Conservation (phyloP, 306 rosid genomes). For the Vigna trinervia region DNA sequence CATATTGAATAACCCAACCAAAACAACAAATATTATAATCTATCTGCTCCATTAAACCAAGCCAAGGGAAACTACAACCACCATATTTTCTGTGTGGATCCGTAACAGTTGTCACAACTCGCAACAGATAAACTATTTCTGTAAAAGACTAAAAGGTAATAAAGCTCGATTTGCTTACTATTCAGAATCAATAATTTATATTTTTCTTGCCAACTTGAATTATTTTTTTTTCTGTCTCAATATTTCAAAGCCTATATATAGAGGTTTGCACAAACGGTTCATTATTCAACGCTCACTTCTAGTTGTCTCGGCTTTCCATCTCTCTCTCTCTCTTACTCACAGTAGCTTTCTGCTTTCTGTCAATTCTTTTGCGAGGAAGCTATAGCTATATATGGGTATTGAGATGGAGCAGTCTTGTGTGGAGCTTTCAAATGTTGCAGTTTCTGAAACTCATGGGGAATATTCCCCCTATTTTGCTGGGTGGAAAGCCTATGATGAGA, state of each 20-base stretch:
- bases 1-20: conserved; percentile 26
- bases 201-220: conserved; percentile 43
- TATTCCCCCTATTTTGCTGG: conserved; percentile 96
- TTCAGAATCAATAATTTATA: conserved; percentile 50
- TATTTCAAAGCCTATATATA: conserved; percentile 53
- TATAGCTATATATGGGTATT: conserved; percentile 55
- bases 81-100: conserved; percentile 57
- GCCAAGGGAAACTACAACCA: conserved; percentile 50
- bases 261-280: conserved; percentile 38
- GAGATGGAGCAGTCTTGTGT: conserved; percentile 65
- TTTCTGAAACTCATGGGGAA: conserved; percentile 90
- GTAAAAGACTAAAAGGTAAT: conserved; percentile 42
- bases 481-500: conserved; percentile 92
- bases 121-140: conserved; percentile 41
- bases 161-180: conserved; percentile 58
- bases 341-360: conserved; percentile 35
- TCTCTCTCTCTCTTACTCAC: conserved; percentile 38
- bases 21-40: conserved; percentile 9
- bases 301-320: conserved; percentile 28
- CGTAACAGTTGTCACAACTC: conserved; percentile 64
- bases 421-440: conserved; percentile 70
- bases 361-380: conserved; percentile 37
- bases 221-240: conserved; percentile 25
- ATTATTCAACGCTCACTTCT: conserved; percentile 44
- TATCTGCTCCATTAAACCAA: conserved; percentile 24